Evolutionary conservation across 345 rosid genomes (phyloP), one percentile per base, ranked within the genome.

Genomic region (Heritiera littoralis): DNA sequence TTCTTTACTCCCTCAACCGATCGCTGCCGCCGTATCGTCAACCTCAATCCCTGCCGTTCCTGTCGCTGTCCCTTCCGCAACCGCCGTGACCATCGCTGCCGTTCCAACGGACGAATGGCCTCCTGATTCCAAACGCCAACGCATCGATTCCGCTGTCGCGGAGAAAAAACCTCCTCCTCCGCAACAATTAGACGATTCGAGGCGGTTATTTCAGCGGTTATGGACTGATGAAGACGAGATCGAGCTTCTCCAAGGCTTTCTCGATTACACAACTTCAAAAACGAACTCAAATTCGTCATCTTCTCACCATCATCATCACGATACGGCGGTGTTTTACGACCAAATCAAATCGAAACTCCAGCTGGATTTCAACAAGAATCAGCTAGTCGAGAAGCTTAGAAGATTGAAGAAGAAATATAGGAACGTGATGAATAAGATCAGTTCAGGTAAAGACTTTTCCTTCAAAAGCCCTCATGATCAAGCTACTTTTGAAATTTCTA

Each of bases 141-240:
- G 89, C 46, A 35, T 84, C 56, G 89, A 82, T 0, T 85, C 72
- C 18, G 55, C 55, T 8, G 15, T 76, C 8, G 54, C 48, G 60
- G 87, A 60, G 80, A 82, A 72, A 69, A 83, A 86, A 70, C 45
- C 65, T 20, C 51, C 77, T 3, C 6, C 76, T 78, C 90, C 88
- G 60, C 87, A 74, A 9, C 90, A 85, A 64, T 73, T 87, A 70
- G 98, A 93, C 65, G 97, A 93, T 58, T 90, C 98, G 6, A 77
- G 98, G 43, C 88, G 93, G 14, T 86, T 94, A 48, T 96, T 96
- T 76, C 99, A 96, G 81, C 88, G 99, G 73, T 82, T 96, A 40
- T 96, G 99, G 99, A 96, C 99, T 0, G 99, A 96, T 58, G 99
- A 94, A 71, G 99, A 96, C 88, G 99, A 96, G 90, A 96, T 96